Evolutionary conservation across 768 basidiomycete genomes (phyloP).

Genomic region (Dacryopinax primogenitus): DNA sequence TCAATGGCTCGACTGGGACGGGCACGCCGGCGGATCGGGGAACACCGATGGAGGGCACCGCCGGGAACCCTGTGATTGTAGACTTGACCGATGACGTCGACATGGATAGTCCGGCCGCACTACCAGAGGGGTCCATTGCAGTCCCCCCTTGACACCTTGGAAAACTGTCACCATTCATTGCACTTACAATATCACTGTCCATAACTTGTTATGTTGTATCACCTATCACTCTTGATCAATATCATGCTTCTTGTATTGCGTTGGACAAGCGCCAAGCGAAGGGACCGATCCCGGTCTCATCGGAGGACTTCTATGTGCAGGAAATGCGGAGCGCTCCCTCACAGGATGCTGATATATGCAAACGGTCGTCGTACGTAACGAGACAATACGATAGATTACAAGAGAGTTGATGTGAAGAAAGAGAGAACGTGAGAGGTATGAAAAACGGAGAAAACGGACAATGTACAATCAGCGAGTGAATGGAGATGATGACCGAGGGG

Average conservation of each 20-base stretch:
- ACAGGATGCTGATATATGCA: conserved; percentile 3
- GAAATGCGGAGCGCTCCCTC: background rate
- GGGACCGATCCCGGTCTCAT: background rate
- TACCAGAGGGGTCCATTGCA: background rate
- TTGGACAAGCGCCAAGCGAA: background rate
- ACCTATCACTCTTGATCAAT: background rate
- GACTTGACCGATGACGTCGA: conserved; percentile 1
- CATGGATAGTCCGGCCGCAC: conserved; percentile 1
- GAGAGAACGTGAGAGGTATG: background rate
- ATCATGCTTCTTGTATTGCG: background rate
- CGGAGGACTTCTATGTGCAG: background rate
- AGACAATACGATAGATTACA: conserved; percentile 4
- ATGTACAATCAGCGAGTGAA: background rate
- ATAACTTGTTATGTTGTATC: background rate
- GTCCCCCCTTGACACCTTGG: background rate
- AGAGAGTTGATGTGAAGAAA: background rate
- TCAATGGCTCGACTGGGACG: background rate
- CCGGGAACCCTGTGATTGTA: background rate
- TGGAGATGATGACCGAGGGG: background rate
- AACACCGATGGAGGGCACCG: background rate
- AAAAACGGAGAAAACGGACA: background rate
- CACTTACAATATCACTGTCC: too few relatives aligned
- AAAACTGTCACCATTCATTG: too few relatives aligned
- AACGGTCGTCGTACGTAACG: background rate
- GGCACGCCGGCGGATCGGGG: background rate